Evolutionary conservation across 495 filamentous ascomycete genomes (phyloP).

Genomic region (Acidiella bohemica): DNA sequence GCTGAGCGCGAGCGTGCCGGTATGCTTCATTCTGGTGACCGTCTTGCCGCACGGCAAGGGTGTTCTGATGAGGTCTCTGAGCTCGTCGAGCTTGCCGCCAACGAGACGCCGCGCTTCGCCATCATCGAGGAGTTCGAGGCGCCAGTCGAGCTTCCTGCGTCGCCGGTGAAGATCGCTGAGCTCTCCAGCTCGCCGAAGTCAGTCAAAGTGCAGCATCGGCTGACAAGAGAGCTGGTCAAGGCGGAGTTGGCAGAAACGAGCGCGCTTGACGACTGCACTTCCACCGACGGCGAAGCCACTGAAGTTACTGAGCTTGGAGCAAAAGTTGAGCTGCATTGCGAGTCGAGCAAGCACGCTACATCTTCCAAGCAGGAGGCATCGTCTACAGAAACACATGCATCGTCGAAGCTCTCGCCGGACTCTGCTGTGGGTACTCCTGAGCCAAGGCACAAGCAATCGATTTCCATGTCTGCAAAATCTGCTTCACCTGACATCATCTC

Average conservation of each 20-base stretch:
- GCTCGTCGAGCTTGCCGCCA: slow-evolving; percentile 14
- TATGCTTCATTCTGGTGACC: not conserved
- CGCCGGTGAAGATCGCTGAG: slow-evolving; percentile 19
- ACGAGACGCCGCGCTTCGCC: slow-evolving; percentile 16
- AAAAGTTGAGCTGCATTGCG: slow-evolving; percentile 7
- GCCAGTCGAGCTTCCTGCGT: slow-evolving; percentile 22
- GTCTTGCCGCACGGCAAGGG: not conserved
- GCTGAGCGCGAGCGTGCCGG: slow-evolving; percentile 6
- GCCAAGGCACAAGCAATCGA: not conserved
- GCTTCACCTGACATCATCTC: slow-evolving; percentile 8
- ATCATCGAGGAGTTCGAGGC: slow-evolving; percentile 20
- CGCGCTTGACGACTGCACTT: not conserved
- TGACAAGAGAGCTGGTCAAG: slow-evolving; percentile 26
- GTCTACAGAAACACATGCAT: not conserved
- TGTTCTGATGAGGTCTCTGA: not conserved
- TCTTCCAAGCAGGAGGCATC: not conserved
- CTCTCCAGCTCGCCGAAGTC: slow-evolving; percentile 19
- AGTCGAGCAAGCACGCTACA: slow-evolving; percentile 4
- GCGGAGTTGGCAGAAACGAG: slow-evolving; percentile 18
- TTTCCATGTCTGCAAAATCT: not conserved
- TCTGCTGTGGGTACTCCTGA: not conserved
- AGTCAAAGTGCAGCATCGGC: slow-evolving; percentile 15
- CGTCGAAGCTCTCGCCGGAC: not conserved
- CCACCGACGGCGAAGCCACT: not conserved
- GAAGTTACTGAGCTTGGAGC: not conserved